Conservation (phyloP, 345 rosid species). For the Moringa oleifera region DNA sequence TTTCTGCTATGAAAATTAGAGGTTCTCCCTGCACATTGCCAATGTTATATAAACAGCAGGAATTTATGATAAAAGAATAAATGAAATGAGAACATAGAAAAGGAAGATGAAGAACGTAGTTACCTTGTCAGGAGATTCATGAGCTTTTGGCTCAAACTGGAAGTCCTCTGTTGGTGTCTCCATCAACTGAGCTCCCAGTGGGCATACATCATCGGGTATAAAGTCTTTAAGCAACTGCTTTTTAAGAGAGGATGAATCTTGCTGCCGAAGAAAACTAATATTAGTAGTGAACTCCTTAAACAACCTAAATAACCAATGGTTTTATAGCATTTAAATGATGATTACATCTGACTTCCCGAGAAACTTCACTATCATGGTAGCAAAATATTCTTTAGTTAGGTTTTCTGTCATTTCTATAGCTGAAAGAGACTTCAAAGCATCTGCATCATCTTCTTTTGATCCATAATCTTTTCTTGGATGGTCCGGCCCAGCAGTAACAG, state of each 20-base stretch:
- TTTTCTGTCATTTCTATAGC: slow-evolving; percentile 36
- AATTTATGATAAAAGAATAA: background rate
- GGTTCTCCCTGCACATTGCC: slow-evolving; percentile 35
- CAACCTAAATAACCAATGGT: background rate
- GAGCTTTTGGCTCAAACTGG: slow-evolving; percentile 24
- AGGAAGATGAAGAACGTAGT: background rate
- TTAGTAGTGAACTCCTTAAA: slow-evolving; percentile 3
- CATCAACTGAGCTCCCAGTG: slow-evolving; percentile 44
- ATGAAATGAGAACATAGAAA: background rate
- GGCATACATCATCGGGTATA: slow-evolving; percentile 56
- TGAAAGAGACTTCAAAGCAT: slow-evolving; percentile 44
- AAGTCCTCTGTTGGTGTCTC: slow-evolving; percentile 33
- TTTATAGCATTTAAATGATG: slow-evolving; percentile 1
- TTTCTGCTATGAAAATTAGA: slow-evolving; percentile 29
- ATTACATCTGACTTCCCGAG: slow-evolving; percentile 48
- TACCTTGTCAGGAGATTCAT: slow-evolving; percentile 32
- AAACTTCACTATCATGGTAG: slow-evolving; percentile 46
- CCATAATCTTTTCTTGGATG: slow-evolving; percentile 31
- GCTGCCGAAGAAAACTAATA: slow-evolving; percentile 25
- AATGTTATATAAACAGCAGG: background rate
- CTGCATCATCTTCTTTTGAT: slow-evolving; percentile 57
- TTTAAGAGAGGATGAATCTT: slow-evolving; percentile 32
- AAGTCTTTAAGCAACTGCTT: slow-evolving; percentile 52
- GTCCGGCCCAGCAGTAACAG: slow-evolving; percentile 26
- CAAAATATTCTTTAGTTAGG: slow-evolving; percentile 47